Evolutionary conservation across 805 yeast species (phyloP), one percentile per base, ranked within the genome.

Genomic region (Yarrowia sp.): DNA sequence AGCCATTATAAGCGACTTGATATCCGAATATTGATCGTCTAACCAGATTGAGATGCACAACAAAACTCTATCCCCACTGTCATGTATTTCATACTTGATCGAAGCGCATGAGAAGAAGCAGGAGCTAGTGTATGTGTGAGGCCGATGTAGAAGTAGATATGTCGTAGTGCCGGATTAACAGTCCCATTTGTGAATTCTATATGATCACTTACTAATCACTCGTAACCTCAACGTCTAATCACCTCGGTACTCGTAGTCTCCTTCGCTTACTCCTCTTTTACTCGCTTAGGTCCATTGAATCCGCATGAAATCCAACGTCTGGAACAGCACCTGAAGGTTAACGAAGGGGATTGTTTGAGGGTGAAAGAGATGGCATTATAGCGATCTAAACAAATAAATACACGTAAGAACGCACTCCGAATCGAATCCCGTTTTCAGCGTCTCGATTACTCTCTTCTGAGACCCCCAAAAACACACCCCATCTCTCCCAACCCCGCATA

Each of bases 401-500:
- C 7, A n/a, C 46, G 8, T n/a, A n/a, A 8, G 2, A 8, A 3
- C 22, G 9, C 46, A n/a, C n/a, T 4, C 10, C 2, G 2, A 38
- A 38, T 12, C 14, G 7, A n/a, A 11, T 10, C 49, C 26, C 26
- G 12, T 45, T 16, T 5, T 45, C 8, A 9, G 12, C 14, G 9
- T 9, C 46, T 42, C 46, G n/a, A 15, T 15, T n/a, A 42, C 46
- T 15, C 9, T 9, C 19, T 8, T 15, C 19, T 5, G 7, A 15
- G 5, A 42, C n/a, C 8, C 46, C 32, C 22, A 43, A 38, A 10
- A 38, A 10, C 40, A 11, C 10, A 9, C 40, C 36, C 36, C 14
- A 26, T 35, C 52, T 15, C 53, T 3, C 36, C 19, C 53, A 49
- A 32, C 53, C 59, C 59, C 59, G 59, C 59, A 53, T 53, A 16